Evolutionary conservation across 148 eudicot genomes (phyloP).

Genomic region (Nepenthes mirabilis): DNA sequence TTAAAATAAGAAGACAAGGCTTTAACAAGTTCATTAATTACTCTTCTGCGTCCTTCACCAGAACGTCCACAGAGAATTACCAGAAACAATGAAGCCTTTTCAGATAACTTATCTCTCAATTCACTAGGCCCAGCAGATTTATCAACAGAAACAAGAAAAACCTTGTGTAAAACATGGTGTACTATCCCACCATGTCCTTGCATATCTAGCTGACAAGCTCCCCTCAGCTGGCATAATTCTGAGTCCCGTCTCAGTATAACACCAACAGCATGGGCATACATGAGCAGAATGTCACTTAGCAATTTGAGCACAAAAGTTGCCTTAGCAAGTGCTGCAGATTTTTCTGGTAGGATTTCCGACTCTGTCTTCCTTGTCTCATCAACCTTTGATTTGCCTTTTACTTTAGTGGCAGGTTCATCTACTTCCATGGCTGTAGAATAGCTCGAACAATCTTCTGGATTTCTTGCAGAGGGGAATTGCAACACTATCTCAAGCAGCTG

Average conservation of each 20-base stretch:
- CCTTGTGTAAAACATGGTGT: slow-evolving; percentile 71
- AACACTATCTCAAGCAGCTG: slow-evolving; percentile 78
- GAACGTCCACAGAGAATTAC: slow-evolving; percentile 97
- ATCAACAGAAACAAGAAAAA: slow-evolving; percentile 57
- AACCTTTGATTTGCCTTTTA: slow-evolving; percentile 88
- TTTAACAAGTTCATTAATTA: slow-evolving; percentile 77
- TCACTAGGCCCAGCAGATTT: slow-evolving; percentile 55
- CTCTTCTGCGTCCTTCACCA: slow-evolving; percentile 87
- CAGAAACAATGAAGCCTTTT: slow-evolving; percentile 94
- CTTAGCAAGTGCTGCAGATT: slow-evolving; percentile 70
- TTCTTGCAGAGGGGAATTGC: slow-evolving; percentile 45
- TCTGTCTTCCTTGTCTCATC: slow-evolving; percentile 53
- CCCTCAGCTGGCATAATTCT: slow-evolving; percentile 55
- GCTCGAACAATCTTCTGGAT: slow-evolving; percentile 31
- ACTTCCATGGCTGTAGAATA: slow-evolving; percentile 60
- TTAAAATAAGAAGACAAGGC: slow-evolving; percentile 48
- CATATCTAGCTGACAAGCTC: slow-evolving; percentile 31
- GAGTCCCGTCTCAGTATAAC: slow-evolving; percentile 74
- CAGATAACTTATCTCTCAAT: slow-evolving; percentile 72
- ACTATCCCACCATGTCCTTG: slow-evolving; percentile 62
- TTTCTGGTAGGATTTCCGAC: slow-evolving; percentile 44
- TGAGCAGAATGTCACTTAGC: slow-evolving; percentile 80
- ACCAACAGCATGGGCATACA: slow-evolving; percentile 86
- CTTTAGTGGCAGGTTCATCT: slow-evolving; percentile 47
- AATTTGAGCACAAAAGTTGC: slow-evolving; percentile 84